These are phyloP conservation scores for Singerocomus inundabilis DNA, from an alignment of 1,284 basidiomycete genomes.

Conservation along the genomic window DNA sequence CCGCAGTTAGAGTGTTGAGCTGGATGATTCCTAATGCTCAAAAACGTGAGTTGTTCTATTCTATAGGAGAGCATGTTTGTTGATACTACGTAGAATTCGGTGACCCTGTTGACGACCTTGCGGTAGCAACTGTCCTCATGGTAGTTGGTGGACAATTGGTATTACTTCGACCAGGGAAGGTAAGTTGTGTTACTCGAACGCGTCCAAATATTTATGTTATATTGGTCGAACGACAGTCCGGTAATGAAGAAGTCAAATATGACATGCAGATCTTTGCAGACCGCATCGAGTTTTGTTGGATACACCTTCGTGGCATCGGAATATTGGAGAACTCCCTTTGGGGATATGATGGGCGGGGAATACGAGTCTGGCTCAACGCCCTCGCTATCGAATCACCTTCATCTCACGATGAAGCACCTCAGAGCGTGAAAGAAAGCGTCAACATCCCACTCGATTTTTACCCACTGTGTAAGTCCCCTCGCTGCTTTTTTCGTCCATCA, in stretches of 20 bases:
- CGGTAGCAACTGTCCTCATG: conserved; percentile 94
- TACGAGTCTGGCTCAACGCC: conserved; percentile 95
- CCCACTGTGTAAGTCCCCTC: conserved; percentile 75
- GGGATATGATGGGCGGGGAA: conserved; percentile 91
- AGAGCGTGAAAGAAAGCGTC: conserved; percentile 88
- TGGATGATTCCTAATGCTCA: conserved; percentile 97
- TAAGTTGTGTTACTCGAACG: conserved; percentile 25
- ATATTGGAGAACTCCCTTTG: conserved; percentile 95
- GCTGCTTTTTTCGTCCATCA: conserved; percentile 1
- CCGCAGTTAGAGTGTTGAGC: conserved; percentile 86
- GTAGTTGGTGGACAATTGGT: conserved; percentile 93
- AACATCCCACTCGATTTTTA: conserved; percentile 92
- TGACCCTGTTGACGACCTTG: conserved; percentile 90
- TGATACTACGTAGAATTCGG: conserved; percentile 67
- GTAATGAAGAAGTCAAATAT: conserved; percentile 89
- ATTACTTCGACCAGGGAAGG: conserved; percentile 81
- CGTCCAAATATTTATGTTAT: conserved; percentile 2
- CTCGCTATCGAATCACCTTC: conserved; percentile 75
- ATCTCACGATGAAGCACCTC: conserved; percentile 42
- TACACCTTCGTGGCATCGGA: conserved; percentile 89
- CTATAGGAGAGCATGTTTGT: conserved; percentile 2
- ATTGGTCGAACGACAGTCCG: conserved; percentile 49
- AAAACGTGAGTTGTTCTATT: conserved; percentile 63
- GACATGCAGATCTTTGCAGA: conserved; percentile 98
- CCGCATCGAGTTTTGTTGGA: conserved; percentile 98